Percentiles rank a stretch among this genome's conserved stretches.
Evolutionary conservation across 2,329 filamentous ascomycete genomes (phyloP).

Genomic region (Aspergillaceae sp.): DNA sequence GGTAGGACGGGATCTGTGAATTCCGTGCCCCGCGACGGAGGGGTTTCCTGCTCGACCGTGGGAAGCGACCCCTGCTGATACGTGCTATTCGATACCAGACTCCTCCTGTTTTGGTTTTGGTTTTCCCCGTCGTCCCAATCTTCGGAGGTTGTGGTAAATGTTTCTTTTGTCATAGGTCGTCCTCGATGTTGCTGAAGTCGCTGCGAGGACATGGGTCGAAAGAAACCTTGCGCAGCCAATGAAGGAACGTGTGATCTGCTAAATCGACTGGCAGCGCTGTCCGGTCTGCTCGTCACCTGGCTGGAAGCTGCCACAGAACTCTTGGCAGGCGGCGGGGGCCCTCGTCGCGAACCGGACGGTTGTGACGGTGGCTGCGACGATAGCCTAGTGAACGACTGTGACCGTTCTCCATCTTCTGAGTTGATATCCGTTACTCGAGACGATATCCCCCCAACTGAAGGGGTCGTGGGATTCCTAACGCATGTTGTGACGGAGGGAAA

Average conservation of each 20-base stretch:
- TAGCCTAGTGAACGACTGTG: slow-evolving; percentile 30
- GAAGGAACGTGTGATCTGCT: slow-evolving; percentile 84
- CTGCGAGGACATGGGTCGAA: slow-evolving; percentile 93
- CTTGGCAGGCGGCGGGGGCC: slow-evolving; percentile 30
- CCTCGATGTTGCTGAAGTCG: slow-evolving; percentile 81
- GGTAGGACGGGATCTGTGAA: slow-evolving; percentile 65
- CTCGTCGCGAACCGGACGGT: slow-evolving; percentile 50
- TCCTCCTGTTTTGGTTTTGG: slow-evolving; percentile 51
- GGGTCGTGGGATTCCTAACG: slow-evolving; percentile 46
- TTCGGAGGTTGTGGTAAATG: slow-evolving; percentile 25
- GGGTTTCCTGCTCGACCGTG: slow-evolving; percentile 42
- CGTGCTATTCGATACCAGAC: slow-evolving; percentile 49
- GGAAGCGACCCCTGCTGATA: slow-evolving; percentile 29
- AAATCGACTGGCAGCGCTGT: slow-evolving; percentile 54
- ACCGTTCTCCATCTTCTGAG: slow-evolving; percentile 44
- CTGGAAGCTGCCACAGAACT: slow-evolving; percentile 36
- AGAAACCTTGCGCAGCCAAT: slow-evolving; percentile 82
- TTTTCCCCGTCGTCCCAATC: slow-evolving; percentile 38
- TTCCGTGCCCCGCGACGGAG: slow-evolving; percentile 72
- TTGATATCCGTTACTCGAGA: slow-evolving; percentile 60
- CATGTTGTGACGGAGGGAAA: slow-evolving; percentile 31
- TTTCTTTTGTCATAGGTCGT: slow-evolving; percentile 35
- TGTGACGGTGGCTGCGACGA: slow-evolving; percentile 48
- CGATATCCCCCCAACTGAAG: slow-evolving; percentile 47
- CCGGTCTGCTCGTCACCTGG: slow-evolving; percentile 43